Conservation (phyloP, 441 rosid species). For the Mallotus repandus region DNA sequence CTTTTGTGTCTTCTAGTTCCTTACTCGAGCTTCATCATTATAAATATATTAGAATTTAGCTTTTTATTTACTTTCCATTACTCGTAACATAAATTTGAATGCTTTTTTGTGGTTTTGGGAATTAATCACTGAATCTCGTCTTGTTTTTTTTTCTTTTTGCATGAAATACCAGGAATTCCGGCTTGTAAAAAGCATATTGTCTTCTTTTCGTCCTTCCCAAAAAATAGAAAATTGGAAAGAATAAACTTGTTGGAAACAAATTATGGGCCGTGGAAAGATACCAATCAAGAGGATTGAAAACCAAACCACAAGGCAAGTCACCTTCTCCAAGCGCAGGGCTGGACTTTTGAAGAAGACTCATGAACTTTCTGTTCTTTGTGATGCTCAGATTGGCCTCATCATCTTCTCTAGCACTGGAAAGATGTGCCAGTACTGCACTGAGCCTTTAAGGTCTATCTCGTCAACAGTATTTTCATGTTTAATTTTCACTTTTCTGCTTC, state of each 20-base stretch:
- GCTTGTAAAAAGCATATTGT: neutral
- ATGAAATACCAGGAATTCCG: conserved; percentile 10
- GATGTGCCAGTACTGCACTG: conserved; percentile 55
- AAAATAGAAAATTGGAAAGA: neutral
- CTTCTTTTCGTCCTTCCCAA: neutral
- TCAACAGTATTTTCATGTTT: neutral
- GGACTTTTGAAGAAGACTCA: conserved; percentile 75
- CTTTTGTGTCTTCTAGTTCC: conserved; percentile 24
- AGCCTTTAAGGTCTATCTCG: conserved; percentile 44
- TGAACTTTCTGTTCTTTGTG: conserved; percentile 68
- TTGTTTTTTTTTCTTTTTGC: neutral
- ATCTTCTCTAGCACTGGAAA: conserved; percentile 74
- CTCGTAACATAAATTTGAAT: conserved; percentile 7
- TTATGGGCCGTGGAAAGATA: conserved; percentile 77
- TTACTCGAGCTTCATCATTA: conserved; percentile 14
- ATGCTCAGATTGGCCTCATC: conserved; percentile 72
- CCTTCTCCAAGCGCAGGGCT: conserved; percentile 61
- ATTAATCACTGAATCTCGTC: neutral
- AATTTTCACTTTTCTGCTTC: neutral
- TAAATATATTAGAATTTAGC: neutral
- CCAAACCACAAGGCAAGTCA: conserved; percentile 75
- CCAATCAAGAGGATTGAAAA: conserved; percentile 64
- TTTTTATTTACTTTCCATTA: conserved; percentile 17
- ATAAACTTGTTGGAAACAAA: neutral
- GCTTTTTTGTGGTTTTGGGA: conserved; percentile 18